These are phyloP conservation scores for Daldinia sp. DNA, from an alignment of 2,329 filamentous ascomycete species.

Conservation along the genomic window DNA sequence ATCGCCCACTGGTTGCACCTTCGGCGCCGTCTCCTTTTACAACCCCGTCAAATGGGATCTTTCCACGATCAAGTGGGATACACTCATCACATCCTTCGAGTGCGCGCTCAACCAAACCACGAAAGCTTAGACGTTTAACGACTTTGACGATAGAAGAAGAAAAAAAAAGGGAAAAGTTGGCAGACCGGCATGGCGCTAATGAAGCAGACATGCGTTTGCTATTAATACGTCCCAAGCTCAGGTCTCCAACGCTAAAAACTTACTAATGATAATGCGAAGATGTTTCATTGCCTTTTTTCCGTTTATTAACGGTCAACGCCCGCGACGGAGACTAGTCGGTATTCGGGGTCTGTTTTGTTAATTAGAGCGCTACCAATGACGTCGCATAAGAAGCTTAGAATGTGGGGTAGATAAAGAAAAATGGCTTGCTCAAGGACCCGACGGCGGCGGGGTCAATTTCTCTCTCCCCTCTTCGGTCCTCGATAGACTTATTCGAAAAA, in stretches of 20 bases:
- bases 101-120: slow-evolving; percentile 47
- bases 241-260: slow-evolving; percentile 1
- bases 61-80: slow-evolving; percentile 55
- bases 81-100: slow-evolving; percentile 49
- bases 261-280: too few species aligned
- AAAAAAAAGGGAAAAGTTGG: background rate
- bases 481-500: slow-evolving; percentile 21
- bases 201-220: background rate
- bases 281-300: background rate
- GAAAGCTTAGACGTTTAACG: slow-evolving; percentile 22
- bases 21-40: slow-evolving; percentile 56
- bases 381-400: slow-evolving; percentile 25
- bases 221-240: background rate
- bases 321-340: slow-evolving; percentile 34
- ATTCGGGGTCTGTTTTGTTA: slow-evolving; percentile 40
- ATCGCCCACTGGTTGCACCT: slow-evolving; percentile 62
- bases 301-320: slow-evolving; percentile 5
- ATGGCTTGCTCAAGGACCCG: background rate
- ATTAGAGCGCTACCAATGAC: slow-evolving; percentile 31
- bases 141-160: background rate
- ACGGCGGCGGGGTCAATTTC: slow-evolving; percentile 26
- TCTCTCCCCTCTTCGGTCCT: slow-evolving; percentile 3
- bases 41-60: slow-evolving; percentile 59
- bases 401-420: slow-evolving; percentile 35
- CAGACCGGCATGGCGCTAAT: slow-evolving; percentile 2